Conservation (phyloP, 2,329 filamentous ascomycete genomes). For the Dichotomopilus funicola region DNA sequence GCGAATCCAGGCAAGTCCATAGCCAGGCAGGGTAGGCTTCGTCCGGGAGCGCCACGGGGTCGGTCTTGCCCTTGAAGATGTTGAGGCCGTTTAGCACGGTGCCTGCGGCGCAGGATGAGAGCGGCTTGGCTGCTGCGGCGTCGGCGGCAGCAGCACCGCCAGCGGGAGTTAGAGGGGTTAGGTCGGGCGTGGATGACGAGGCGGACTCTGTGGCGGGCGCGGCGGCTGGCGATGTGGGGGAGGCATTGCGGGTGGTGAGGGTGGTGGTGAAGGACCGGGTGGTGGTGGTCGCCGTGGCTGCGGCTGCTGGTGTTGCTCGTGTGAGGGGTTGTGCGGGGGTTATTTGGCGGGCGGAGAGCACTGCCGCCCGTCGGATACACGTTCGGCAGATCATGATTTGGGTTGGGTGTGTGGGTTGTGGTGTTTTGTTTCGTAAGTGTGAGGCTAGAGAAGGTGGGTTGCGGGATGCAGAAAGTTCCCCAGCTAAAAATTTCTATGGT, state of each 20-base stretch:
- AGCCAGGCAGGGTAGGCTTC: constrained; percentile 75
- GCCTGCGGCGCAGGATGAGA: constrained; percentile 57
- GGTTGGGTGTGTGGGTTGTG: constrained; percentile 17
- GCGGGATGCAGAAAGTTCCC: constrained; percentile 9
- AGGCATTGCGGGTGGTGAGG: constrained; percentile 28
- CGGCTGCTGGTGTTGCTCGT: background rate
- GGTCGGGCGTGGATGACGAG: constrained; percentile 8
- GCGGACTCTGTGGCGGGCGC: constrained; percentile 14
- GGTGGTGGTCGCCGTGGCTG: background rate
- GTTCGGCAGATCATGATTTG: constrained; percentile 38
- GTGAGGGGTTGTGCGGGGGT: constrained; percentile 24
- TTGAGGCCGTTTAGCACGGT: constrained; percentile 68
- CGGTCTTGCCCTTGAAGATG: constrained; percentile 65
- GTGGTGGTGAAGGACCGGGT: constrained; percentile 35
- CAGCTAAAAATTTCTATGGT: constrained; percentile 27
- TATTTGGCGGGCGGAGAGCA: constrained; percentile 21
- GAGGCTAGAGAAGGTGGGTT: background rate
- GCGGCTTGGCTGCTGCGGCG: constrained; percentile 22
- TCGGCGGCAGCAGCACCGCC: constrained; percentile 15
- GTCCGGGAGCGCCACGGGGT: constrained; percentile 69
- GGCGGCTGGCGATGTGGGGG: constrained; percentile 28
- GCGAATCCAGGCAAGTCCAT: constrained; percentile 63
- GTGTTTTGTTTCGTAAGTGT: constrained; percentile 9
- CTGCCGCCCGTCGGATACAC: constrained; percentile 45
- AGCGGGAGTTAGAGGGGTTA: constrained; percentile 28